Base-by-base conservation (phyloP, 2,329 filamentous ascomycete genomes). In the Tolypocladium capitatum region DNA sequence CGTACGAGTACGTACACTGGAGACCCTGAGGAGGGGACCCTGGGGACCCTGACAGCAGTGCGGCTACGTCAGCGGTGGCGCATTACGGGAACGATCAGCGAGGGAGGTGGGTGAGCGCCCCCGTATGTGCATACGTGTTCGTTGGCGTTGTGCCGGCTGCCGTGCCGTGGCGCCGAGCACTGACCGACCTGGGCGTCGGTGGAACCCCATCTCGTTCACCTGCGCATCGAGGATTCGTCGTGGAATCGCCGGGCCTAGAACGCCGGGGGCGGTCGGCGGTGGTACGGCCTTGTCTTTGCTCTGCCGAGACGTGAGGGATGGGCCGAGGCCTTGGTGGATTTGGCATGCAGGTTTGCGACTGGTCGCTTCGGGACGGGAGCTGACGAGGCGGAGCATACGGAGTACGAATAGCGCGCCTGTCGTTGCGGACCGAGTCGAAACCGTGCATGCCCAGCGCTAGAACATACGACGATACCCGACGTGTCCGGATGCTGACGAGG, bases 211-310 rank as follows among this genome's bases (percentile, higher is more conserved):
- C n/a, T n/a, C n/a, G 9, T 2, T 4, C 35, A 20, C 24, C 24
- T 27, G 38, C 10, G 24, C 38, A 42, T 42, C 38, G 38, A 42
- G 24, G 16, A 30, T 42, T 30, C 24, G 16, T 42, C 31, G 36
- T 46, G 20, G 47, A 31, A 32, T 42, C 28, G 43, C 35, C 16
- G 36, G 43, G 47, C 40, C 47, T 28, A 32, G 43, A 48, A 48
- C 43, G 24, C 27, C 4, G 13, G 10, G 3, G n/a, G n/a, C n/a
- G n/a, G n/a, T n/a, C n/a, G n/a, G n/a, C n/a, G n/a, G 33, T 36
- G 27, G 31, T 5, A n/a, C 20, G 7, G 36, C 16, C 20, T 28
- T n/a, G 21, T 24, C 36, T 24, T 13, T 24, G 38, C 8, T 13
- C 20, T 40, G 21, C 21, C 28, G 21, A n/a, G 36, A 28, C 36